Evolutionary conservation across 345 rosid species (phyloP).

Genomic region (Salix suchowensis): DNA sequence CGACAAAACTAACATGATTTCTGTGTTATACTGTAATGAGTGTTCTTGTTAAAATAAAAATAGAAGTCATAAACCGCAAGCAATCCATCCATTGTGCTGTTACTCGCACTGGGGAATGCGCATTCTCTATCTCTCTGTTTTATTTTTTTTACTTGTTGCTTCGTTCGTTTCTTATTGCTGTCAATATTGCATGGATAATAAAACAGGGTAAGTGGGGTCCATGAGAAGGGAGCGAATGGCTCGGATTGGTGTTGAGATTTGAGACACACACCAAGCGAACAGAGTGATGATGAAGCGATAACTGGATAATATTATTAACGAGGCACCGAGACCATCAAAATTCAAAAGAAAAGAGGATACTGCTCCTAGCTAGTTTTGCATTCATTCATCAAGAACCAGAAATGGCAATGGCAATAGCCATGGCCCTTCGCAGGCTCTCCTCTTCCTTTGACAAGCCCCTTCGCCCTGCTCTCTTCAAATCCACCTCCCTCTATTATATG

Average conservation of each 20-base stretch:
- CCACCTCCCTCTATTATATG: slow-evolving; percentile 60
- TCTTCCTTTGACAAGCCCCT: slow-evolving; percentile 71
- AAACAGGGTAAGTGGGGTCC: neutral
- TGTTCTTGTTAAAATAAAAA: neutral
- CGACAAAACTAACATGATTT: too few species aligned
- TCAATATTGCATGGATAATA: too few species aligned
- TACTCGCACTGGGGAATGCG: too few species aligned
- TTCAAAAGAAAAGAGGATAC: neutral
- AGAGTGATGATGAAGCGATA: neutral
- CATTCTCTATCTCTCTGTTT: too few species aligned
- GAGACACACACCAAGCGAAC: neutral
- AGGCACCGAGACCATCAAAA: neutral
- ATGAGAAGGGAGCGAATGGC: neutral
- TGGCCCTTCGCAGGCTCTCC: slow-evolving; percentile 93
- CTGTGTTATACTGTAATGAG: too few species aligned
- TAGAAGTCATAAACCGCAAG: neutral
- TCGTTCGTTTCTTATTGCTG: too few species aligned
- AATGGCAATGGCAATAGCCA: slow-evolving; percentile 60
- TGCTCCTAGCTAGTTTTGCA: neutral
- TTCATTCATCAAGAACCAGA: slow-evolving; percentile 33
- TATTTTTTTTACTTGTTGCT: too few species aligned
- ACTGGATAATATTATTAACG: too few species aligned
- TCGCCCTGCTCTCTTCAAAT: slow-evolving; percentile 62
- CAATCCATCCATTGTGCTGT: neutral
- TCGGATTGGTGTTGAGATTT: neutral